Evolutionary conservation across 768 basidiomycete genomes (phyloP).

Genomic region (Russula lepida): DNA sequence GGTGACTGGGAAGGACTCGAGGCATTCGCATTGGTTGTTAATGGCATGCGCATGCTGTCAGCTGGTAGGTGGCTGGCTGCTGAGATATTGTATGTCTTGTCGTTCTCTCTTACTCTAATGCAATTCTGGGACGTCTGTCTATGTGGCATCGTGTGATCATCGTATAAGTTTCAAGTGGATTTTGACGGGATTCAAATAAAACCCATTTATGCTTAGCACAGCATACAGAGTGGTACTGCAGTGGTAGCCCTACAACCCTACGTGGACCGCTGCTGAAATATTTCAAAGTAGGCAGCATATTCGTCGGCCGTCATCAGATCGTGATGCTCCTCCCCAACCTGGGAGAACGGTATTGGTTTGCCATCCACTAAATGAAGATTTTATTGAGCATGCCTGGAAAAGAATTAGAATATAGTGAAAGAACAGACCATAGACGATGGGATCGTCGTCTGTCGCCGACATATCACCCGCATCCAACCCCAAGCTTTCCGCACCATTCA

Average conservation of each 20-base stretch:
- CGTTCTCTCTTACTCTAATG: slow-evolving; percentile 8
- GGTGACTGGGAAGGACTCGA: background rate
- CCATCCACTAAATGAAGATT: slow-evolving; percentile 56
- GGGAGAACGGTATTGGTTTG: slow-evolving; percentile 57
- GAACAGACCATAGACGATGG: slow-evolving; percentile 56
- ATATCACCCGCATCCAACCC: slow-evolving; percentile 4
- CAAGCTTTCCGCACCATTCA: slow-evolving; percentile 19
- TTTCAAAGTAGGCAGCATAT: slow-evolving; percentile 73
- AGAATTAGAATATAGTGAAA: background rate
- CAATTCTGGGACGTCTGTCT: background rate
- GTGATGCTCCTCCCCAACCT: slow-evolving; percentile 87
- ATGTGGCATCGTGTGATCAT: background rate
- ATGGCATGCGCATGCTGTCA: background rate
- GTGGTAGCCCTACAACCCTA: background rate
- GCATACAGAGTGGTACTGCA: background rate
- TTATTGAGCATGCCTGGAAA: slow-evolving; percentile 2
- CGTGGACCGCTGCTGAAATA: slow-evolving; percentile 41
- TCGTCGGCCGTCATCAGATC: slow-evolving; percentile 92
- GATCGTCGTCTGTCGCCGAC: slow-evolving; percentile 39
- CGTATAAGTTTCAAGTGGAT: background rate
- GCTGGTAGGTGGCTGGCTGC: slow-evolving; percentile 1
- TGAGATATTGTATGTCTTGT: slow-evolving; percentile 11
- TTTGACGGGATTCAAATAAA: background rate
- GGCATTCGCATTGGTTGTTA: slow-evolving; percentile 9
- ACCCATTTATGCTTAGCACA: background rate